Base-by-base conservation (phyloP, 495 filamentous ascomycete genomes). In the Penicillium taxi region DNA sequence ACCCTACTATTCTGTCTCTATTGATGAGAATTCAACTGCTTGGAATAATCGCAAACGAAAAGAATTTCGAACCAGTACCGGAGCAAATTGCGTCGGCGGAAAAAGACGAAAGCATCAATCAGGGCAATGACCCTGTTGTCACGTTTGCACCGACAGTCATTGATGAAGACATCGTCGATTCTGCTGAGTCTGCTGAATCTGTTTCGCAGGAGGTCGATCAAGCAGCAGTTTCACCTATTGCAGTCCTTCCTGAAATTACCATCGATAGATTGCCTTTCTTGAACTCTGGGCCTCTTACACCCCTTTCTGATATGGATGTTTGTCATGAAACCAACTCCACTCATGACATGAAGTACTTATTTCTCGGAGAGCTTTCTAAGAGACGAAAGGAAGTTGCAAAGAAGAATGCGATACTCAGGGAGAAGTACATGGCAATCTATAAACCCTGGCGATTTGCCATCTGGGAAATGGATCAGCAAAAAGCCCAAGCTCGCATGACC, bases 381-480 rank as follows among this genome's bases (percentile, higher is more conserved):
- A 53, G 60, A 28, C 56, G 59, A 16, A 59, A 71, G 26, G 66
- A 73, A 7, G 45, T 62, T 24, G 50, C 65, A 6, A 47, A 50
- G 24, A 70, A 67, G 25, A 62, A 69, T 25, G 59, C 69, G 15
- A 27, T 47, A 5, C 59, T 63, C 0, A 52, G 68, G 18, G 55
- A 69, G 25, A 52, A 64, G 32, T 73, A 68, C 48, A 42, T 62
- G 25, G 38, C 42, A 13, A 47, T 53, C 18, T 79, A 67, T 61
- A 72, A 59, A 47, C 50, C 48, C 21, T 81, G 64, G 74, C 59
- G 66, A 31, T 28, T 67, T 5, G 43, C 50, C 21, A 56, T 76
- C 5, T 61, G 67, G 52, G 73, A 77, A 33, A 69, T 81, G 15
- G 81, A 86, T 55, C 75, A 75, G 35, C 63, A 72, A 26, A 81